These are phyloP conservation scores for Schwanniomyces pseudopolymorphus DNA, from an alignment of 805 yeast genomes.

Conservation along the genomic window DNA sequence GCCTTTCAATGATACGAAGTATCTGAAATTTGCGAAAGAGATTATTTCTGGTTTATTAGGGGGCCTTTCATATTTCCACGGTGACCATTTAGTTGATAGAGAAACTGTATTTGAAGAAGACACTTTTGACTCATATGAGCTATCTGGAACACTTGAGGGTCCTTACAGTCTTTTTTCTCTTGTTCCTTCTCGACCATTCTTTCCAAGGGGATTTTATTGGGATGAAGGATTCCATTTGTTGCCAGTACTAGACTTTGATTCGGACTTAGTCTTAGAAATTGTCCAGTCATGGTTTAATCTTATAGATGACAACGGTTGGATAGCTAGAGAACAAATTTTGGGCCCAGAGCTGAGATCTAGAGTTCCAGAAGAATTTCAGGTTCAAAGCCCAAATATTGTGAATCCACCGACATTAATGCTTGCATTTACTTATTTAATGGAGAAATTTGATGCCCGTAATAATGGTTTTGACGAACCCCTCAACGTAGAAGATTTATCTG, in stretches of 20 bases:
- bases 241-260: slow-evolving; percentile 79
- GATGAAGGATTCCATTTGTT: slow-evolving; percentile 95
- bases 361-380: slow-evolving; percentile 81
- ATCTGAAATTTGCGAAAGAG: slow-evolving; percentile 68
- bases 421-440: slow-evolving; percentile 58
- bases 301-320: slow-evolving; percentile 93
- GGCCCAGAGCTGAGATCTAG: slow-evolving; percentile 88
- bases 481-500: slow-evolving; percentile 18
- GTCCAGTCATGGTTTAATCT: slow-evolving; percentile 83
- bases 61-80: slow-evolving; percentile 86
- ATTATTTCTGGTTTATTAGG: slow-evolving; percentile 82
- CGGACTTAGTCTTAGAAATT: slow-evolving; percentile 77
- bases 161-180: slow-evolving; percentile 76
- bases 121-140: slow-evolving; percentile 53
- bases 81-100: slow-evolving; percentile 80
- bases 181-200: slow-evolving; percentile 90
- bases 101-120: slow-evolving; percentile 67
- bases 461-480: slow-evolving; percentile 26
- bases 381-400: slow-evolving; percentile 86
- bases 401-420: slow-evolving; percentile 94
- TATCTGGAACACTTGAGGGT: slow-evolving; percentile 65
- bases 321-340: slow-evolving; percentile 90
- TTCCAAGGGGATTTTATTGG: slow-evolving; percentile 98
- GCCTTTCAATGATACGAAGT: slow-evolving; percentile 50
- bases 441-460: slow-evolving; percentile 12